Base-by-base conservation (phyloP, 495 filamentous ascomycete species). In the Lichenothelia convexa region DNA sequence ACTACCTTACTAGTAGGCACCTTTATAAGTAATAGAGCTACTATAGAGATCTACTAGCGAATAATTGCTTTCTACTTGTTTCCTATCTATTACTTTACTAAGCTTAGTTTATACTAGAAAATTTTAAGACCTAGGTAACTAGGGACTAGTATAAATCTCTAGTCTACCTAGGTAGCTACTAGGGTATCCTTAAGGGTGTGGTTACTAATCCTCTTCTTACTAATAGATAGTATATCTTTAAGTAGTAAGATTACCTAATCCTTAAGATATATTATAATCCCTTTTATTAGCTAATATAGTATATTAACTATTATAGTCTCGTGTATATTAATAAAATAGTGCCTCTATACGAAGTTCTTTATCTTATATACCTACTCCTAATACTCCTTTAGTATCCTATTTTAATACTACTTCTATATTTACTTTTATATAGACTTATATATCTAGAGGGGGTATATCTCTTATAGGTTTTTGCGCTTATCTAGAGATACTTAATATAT, bases 281-380 rank as follows among this genome's bases (percentile, higher is more conserved):
- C 36, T 26, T 33, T 34, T 35, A 39, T 13, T 8, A 39, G 36
- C 18, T 39, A 39, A 21, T 39, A 33, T 35, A 39, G 36, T n/a
- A 39, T 18, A 17, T 39, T 19, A 3, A 33, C 27, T 39, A 39
- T 33, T 34, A 39, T 30, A 15, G 19, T 19, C 6, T 39, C n/a
- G 22, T 39, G 12, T 5, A 39, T 39, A 21, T 39, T 34, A n/a
- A 33, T 13, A 35, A 36, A 18, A 4, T n/a, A n/a, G n/a, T n/a
- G n/a, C n/a, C n/a, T n/a, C n/a, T n/a, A n/a, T n/a, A n/a, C n/a
- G n/a, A n/a, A n/a, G n/a, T n/a, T n/a, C n/a, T 21, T 7, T 20
- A 32, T 20, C n/a, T 26, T 21, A 11, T 35, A 39, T 6, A 19
- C 27, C 12, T 36, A 39, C 17, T 39, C 17, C 13, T 34, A 7